Evolutionary conservation across 1,284 basidiomycete genomes (phyloP), one percentile per base, ranked within the genome.

Genomic region (Sporisorium sorghi): DNA sequence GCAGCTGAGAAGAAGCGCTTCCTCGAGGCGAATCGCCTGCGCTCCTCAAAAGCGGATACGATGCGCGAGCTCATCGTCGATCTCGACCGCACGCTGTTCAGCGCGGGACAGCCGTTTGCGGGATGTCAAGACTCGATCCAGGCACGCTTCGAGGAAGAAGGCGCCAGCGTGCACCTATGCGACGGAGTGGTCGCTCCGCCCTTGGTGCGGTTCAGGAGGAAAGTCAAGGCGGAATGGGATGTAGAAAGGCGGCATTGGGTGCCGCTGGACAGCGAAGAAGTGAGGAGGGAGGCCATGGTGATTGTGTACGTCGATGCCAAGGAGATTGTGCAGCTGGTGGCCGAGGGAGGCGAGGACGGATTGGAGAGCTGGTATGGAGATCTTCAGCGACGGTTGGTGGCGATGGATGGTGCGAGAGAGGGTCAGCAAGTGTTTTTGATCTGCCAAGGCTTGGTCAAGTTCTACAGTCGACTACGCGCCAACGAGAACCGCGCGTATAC

Each of bases 21-120:
- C 40, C 48, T 54, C n/a, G 67, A 77, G 39, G 75, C 49, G 23
- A 77, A 77, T 39, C 68, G 68, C 11, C 67, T 77, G 11, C 63
- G 67, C 24, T 60, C 60, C 3, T 66, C 58, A 23, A 77, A 77
- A 47, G 21, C 58, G 8, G 75, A 77, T 10, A 77, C 75, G 24
- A 73, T 77, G 60, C 62, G 55, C 37, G 75, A 77, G 50, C 47
- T 77, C 33, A 67, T 73, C 21, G 48, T 73, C 35, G 71, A 73
- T 46, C 52, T 77, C 9, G 75, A 77, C 28, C 58, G 64, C 2
- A 52, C 51, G 32, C 53, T 77, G 0, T 71, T 72, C 40, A 42
- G 47, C 12, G 24, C 71, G 0, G 66, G 65, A 1, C 63, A 62
- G 30, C 67, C 62, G 7, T 48, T 70, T 14, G 53, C 50, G 0